Percentiles rank a stretch among this genome's conserved stretches.
Conservation (phyloP, 1,284 basidiomycete genomes). For the Ceratobasidium sp. region DNA sequence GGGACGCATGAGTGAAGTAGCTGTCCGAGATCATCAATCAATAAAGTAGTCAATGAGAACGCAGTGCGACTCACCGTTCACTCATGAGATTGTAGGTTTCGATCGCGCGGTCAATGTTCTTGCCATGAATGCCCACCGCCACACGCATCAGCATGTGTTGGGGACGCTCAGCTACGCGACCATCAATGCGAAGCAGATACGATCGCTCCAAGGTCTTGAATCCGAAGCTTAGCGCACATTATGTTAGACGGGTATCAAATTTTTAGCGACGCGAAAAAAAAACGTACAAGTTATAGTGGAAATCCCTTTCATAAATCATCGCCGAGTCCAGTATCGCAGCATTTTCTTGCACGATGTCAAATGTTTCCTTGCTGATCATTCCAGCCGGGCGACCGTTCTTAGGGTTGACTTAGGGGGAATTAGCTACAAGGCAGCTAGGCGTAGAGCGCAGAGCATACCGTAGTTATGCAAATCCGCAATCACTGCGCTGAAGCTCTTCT, state of each 20-base stretch:
- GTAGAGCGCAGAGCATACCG: constrained; percentile 60
- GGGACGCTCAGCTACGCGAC: constrained; percentile 95
- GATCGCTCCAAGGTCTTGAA: constrained; percentile 99
- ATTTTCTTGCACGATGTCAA: constrained; percentile 85
- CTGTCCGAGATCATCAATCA: constrained; percentile 84
- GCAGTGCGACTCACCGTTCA: constrained; percentile 60
- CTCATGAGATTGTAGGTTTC: constrained; percentile 79
- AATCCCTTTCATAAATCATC: constrained; percentile 98
- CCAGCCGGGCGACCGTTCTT: constrained; percentile 89
- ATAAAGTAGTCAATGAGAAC: not conserved
- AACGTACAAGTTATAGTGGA: constrained; percentile 91
- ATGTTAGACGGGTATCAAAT: not conserved
- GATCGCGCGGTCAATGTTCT: constrained; percentile 87
- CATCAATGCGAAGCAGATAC: constrained; percentile 94
- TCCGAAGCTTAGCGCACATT: constrained; percentile 75
- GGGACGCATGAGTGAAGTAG: constrained; percentile 98
- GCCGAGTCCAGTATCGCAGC: constrained; percentile 89
- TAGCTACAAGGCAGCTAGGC: not conserved
- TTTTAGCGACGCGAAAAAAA: not conserved
- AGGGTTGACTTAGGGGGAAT: constrained; percentile 78
- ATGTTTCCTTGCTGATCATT: constrained; percentile 93
- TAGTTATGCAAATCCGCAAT: constrained; percentile 92
- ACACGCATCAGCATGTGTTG: constrained; percentile 99
- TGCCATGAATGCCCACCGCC: constrained; percentile 95
- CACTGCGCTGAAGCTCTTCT: constrained; percentile 95